Evolutionary conservation across 1,284 basidiomycete species (phyloP), one percentile per base, ranked within the genome.

Genomic region (Inonotus hispidus): DNA sequence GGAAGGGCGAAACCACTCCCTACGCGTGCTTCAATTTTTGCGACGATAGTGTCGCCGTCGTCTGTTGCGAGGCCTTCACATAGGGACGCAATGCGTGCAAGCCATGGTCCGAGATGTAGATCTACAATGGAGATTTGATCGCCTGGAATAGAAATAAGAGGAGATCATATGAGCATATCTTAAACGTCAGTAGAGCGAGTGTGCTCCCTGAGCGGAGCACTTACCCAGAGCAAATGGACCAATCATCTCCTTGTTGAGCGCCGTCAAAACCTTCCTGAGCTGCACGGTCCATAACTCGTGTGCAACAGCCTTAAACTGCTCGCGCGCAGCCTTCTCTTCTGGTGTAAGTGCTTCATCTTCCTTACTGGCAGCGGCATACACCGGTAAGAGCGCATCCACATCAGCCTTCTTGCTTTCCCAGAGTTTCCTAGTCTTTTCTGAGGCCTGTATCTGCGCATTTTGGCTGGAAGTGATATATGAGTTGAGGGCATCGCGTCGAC

Each of bases 91-190:
- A 93, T 66, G 32, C 85, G 80, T 2, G 84, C 77, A 41, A 94
- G 71, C 92, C 91, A 96, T 11, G 84, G 85, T 2, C 83, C 85
- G 27, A 93, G 75, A 68, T 94, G 91, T 56, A 93, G 73, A 70
- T 95, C 93, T 2, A 87, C 90, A 47, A 93, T 75, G 7, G 87
- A 90, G 69, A 93, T 72, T 63, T 92, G 89, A 67, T 89, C 88
- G 27, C 87, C 87, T 88, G 61, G 45, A 21, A 54, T 25, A 56
- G 52, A 62, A 6, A 27, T 50, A 49, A 25, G 16, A 27, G 47
- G 13, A 10, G 8, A 46, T 43, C 19, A 50, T 23, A n/a, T 35
- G 38, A 37, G 27, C 2, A 45, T 2, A 21, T 10, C 53, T 6
- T 27, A 27, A 43, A 43, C 41, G 41, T 43, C 16, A 43, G 16